Evolutionary conservation across 1,284 basidiomycete species (phyloP), one percentile per base, ranked within the genome.

Genomic region (Malassezia cuniculi): DNA sequence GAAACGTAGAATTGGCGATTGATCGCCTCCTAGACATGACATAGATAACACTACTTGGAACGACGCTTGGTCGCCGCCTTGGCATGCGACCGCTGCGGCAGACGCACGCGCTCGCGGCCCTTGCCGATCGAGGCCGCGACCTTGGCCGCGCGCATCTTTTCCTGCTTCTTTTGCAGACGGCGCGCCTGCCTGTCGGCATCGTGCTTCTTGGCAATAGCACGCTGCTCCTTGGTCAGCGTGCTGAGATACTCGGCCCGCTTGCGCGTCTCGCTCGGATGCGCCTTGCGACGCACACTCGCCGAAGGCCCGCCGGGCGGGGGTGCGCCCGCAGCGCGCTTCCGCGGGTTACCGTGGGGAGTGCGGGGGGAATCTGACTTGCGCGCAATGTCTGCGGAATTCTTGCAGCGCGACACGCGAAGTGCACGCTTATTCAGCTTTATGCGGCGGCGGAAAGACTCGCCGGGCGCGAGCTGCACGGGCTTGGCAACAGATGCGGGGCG

Each of bases 251-350:
- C 41, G 6, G 57, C 50, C 29, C 51, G 53, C 16, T 42, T 39
- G 30, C 41, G 41, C 21, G 38, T 41, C 1, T 47, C 42, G 1
- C 18, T 36, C 4, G 39, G 26, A 14, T 46, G 34, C 10, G 19
- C 27, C 3, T 21, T n/a, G 6, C 7, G 19, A 36, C n/a, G 47
- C 33, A 31, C n/a, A 8, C 15, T 24, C 0, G 61, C 60, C 4
- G 55, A 59, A 10, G 57, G 54, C 18, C 61, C 61, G 28, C 58
- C 57, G 18, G 61, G 61, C 11, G 60, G 60, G 8, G 61, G 61
- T 5, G 61, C 61, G 15, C 29, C 11, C 18, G 27, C 19, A n/a
- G 37, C 31, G 16, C 36, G 31, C 31, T 42, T 42, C 27, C 18
- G 15, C n/a, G 36, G 36, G 22, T 11, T 6, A 22, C 30, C 22